phyloP scores from a whole-genome alignment of 192 early-diverging fungal genomes.

The Gryganskiella cystojenkinii region DNA sequence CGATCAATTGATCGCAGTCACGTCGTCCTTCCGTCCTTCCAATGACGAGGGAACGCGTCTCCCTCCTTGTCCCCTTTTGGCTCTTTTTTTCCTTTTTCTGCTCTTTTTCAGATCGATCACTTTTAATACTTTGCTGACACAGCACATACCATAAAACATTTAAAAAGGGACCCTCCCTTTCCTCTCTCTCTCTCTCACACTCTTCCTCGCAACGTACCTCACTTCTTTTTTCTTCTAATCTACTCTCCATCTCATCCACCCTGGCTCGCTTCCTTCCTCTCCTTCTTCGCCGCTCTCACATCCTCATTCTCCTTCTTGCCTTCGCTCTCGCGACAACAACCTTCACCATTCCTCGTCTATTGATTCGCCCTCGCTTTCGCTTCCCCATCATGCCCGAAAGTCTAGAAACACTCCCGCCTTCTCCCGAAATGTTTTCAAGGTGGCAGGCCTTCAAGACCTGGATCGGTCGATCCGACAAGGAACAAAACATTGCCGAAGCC shows the following conservation, averaged over 20 bases:
- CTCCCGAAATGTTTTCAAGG: conserved; percentile 40
- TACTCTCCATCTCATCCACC: conserved; percentile 5
- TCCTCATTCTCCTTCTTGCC: neutral
- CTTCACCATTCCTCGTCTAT: conserved; percentile 43
- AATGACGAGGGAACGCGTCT: no score
- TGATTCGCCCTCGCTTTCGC: conserved; percentile 42
- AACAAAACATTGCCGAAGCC: conserved; percentile 57
- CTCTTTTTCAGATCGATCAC: neutral
- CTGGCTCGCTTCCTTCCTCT: neutral
- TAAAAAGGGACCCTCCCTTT: no score
- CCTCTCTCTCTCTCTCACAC: no score
- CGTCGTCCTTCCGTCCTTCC: no score
- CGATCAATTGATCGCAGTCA: no score
- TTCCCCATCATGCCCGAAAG: conserved; percentile 55
- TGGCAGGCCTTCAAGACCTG: conserved; percentile 51
- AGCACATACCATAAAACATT: neutral
- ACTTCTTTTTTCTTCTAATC: neutral
- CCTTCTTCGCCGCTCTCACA: neutral
- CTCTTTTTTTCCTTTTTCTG: neutral
- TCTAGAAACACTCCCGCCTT: conserved; percentile 28
- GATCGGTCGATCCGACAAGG: conserved; percentile 36
- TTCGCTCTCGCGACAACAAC: neutral
- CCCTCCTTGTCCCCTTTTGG: neutral
- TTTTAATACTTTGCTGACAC: neutral
- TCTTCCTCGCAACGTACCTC: neutral